These are phyloP conservation scores for Cardamine resedifolia DNA, from an alignment of 345 rosid genomes.

Conservation along the genomic window DNA sequence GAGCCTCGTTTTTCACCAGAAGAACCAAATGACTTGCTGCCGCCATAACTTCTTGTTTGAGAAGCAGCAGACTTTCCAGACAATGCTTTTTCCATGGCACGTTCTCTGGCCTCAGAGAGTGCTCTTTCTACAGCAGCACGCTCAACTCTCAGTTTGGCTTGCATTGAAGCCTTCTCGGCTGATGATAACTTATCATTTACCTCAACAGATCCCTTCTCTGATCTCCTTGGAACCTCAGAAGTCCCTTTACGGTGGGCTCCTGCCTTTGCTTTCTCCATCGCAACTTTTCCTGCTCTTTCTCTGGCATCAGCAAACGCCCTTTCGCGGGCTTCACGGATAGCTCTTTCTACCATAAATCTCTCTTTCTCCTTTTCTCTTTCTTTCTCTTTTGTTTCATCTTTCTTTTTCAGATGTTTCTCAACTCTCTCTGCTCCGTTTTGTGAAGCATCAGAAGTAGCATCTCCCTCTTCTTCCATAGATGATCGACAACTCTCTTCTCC, in stretches of 20 bases:
- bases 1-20: slow-evolving; percentile 50
- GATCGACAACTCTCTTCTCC: slow-evolving; percentile 44
- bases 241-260: slow-evolving; percentile 56
- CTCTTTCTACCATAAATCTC: slow-evolving; percentile 86
- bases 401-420: slow-evolving; percentile 42
- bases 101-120: slow-evolving; percentile 87
- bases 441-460: slow-evolving; percentile 39
- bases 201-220: slow-evolving; percentile 52
- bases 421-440: slow-evolving; percentile 45
- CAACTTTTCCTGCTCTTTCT: slow-evolving; percentile 78
- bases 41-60: slow-evolving; percentile 46
- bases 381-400: slow-evolving; percentile 52
- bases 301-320: slow-evolving; percentile 90
- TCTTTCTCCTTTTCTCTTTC: slow-evolving; percentile 66
- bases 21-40: slow-evolving; percentile 52
- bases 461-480: slow-evolving; percentile 45
- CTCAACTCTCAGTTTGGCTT: slow-evolving; percentile 76
- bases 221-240: slow-evolving; percentile 57
- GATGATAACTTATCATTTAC: slow-evolving; percentile 45
- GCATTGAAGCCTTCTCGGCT: slow-evolving; percentile 46
- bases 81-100: slow-evolving; percentile 84
- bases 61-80: slow-evolving; percentile 52
- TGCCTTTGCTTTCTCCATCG: slow-evolving; percentile 64
- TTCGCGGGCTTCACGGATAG: slow-evolving; percentile 90
- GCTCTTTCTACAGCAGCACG: slow-evolving; percentile 97